These are phyloP conservation scores for Artemisia princeps DNA, from an alignment of 140 eudicot genomes.

Conservation along the genomic window DNA sequence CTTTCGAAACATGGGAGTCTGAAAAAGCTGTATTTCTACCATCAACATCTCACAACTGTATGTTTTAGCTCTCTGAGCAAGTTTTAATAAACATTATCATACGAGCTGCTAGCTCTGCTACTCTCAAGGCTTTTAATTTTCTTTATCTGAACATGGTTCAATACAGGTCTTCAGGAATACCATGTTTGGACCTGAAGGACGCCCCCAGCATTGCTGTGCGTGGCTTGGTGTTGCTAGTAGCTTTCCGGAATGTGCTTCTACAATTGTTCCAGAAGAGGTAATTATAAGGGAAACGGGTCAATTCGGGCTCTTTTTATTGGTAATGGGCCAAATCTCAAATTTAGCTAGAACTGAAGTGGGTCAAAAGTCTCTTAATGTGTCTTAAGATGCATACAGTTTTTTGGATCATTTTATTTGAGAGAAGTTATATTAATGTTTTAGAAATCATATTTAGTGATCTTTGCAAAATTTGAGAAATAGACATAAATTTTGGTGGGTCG, in stretches of 20 bases:
- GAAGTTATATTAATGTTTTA: background rate
- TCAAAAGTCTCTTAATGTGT: background rate
- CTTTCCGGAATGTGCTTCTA: slow-evolving; percentile 93
- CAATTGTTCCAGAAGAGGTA: slow-evolving; percentile 96
- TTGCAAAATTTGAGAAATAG: background rate
- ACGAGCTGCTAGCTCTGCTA: background rate
- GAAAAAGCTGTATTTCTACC: slow-evolving; percentile 89
- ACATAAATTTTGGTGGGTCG: background rate
- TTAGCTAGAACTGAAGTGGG: too few species aligned
- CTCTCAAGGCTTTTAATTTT: background rate
- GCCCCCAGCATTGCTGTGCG: slow-evolving; percentile 99
- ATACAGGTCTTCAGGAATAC: slow-evolving; percentile 92
- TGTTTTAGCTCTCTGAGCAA: slow-evolving; percentile 27
- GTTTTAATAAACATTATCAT: slow-evolving; percentile 5
- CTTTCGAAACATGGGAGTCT: slow-evolving; percentile 89
- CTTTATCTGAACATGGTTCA: slow-evolving; percentile 16
- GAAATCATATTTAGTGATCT: background rate
- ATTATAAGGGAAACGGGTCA: slow-evolving; percentile 1
- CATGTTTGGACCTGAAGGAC: slow-evolving; percentile 99
- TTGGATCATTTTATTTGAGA: background rate
- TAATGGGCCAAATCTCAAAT: background rate
- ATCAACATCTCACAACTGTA: slow-evolving; percentile 96
- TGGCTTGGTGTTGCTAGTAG: slow-evolving; percentile 99
- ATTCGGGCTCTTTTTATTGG: slow-evolving; percentile 5
- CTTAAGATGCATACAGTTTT: background rate